Conservation (phyloP, 495 filamentous ascomycete species). For the Penicillium samsonianum region DNA sequence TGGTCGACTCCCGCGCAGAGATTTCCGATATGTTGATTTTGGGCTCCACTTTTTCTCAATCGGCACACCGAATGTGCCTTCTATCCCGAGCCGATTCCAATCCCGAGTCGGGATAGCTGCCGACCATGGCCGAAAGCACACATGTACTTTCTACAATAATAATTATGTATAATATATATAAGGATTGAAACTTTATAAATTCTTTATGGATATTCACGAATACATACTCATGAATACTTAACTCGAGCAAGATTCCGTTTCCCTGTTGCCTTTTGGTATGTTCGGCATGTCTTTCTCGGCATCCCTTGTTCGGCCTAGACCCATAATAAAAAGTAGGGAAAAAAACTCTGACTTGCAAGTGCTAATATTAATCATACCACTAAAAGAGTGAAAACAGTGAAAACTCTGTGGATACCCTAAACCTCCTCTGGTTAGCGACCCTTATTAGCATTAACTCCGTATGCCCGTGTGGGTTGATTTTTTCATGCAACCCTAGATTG, state of each 20-base stretch:
- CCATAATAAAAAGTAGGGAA: slow-evolving; percentile 22
- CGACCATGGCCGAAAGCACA: not conserved
- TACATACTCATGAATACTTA: not conserved
- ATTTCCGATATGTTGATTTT: slow-evolving; percentile 23
- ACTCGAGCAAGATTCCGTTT: not conserved
- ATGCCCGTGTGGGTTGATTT: not conserved
- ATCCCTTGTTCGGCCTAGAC: slow-evolving; percentile 17
- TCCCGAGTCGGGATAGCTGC: slow-evolving; percentile 28
- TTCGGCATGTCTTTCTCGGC: slow-evolving; percentile 7
- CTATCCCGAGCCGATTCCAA: slow-evolving; percentile 18
- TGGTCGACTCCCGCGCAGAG: slow-evolving; percentile 28
- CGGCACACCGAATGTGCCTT: slow-evolving; percentile 32
- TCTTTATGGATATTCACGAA: not conserved
- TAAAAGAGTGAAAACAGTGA: not conserved
- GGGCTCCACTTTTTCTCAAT: slow-evolving; percentile 23
- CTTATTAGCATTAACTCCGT: not conserved
- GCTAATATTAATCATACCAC: slow-evolving; percentile 15
- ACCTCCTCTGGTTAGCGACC: not conserved
- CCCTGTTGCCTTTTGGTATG: not conserved
- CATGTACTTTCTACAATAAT: not conserved
- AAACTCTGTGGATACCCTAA: not conserved
- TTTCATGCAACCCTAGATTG: not conserved
- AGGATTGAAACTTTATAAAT: not conserved
- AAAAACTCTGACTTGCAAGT: slow-evolving; percentile 7
- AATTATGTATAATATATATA: not conserved